Conservation (phyloP, 2,329 filamentous ascomycete species). For the Zasmidium citrigriseum region DNA sequence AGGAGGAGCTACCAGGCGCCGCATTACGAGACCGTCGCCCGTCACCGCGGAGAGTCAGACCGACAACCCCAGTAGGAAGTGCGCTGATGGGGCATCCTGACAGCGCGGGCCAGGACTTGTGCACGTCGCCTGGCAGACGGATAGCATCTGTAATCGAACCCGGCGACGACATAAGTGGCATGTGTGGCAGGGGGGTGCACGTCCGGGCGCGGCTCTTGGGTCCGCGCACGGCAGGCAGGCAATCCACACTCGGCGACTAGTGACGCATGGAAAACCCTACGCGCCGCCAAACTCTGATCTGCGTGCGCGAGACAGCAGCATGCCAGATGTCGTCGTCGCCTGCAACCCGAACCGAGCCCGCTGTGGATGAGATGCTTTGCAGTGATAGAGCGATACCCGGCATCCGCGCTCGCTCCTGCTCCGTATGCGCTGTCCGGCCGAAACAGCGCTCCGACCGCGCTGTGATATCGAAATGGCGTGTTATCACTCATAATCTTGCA, state of each 20-base stretch:
- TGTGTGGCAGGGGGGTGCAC: conserved; percentile 2
- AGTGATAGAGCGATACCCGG: conserved; percentile 3
- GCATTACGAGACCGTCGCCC: conserved; percentile 8
- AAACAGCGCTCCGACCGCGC: background rate
- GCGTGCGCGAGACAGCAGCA: conserved; percentile 3
- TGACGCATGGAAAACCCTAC: conserved; percentile 15
- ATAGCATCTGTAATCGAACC: conserved; percentile 15
- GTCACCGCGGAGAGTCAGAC: conserved; percentile 14
- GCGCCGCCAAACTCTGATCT: conserved; percentile 7
- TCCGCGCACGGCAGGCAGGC: conserved; percentile 15
- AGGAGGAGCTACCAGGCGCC: conserved; percentile 3
- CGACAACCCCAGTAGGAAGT: conserved; percentile 7
- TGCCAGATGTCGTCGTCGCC: background rate
- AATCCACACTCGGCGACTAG: conserved; percentile 3
- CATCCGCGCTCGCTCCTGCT: too few relatives aligned
- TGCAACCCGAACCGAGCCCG: background rate
- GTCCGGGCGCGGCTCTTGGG: conserved; percentile 16
- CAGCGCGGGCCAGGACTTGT: conserved; percentile 8
- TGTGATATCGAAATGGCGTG: background rate
- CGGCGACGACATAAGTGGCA: conserved; percentile 18
- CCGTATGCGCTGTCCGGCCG: background rate
- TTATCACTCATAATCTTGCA: too few relatives aligned
- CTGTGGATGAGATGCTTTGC: background rate
- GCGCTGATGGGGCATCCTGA: conserved; percentile 14
- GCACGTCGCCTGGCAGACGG: conserved; percentile 16